Evolutionary conservation across 805 yeast genomes (phyloP), one percentile per base, ranked within the genome.

Genomic region (Metschnikowia amazonensis): DNA sequence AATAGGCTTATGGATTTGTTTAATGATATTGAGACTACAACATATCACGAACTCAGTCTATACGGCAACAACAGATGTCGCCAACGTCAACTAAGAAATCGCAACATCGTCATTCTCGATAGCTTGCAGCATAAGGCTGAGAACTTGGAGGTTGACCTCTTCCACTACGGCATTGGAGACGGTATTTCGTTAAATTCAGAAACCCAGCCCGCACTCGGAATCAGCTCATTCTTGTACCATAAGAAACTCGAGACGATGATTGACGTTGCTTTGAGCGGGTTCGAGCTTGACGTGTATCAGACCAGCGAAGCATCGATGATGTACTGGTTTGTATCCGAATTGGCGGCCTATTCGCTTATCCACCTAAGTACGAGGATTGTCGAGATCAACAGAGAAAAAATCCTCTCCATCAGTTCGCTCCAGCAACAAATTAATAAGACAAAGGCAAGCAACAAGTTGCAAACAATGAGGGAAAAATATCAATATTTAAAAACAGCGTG

Each of bases 81-180:
- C 45, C 89, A 88, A 58, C 79, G 97, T 51, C 96, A 88, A 60
- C 78, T 84, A 37, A 57, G 50, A 66, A 84, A 56, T 68, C 82
- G 51, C 70, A 82, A 57, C 69, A 76, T 57, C 58, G 81, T 45
- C 56, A 75, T 37, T 52, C 87, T 92, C 85, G 97, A 92, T 63
- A 75, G 89, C 1, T 66, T 87, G 27, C 97, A 92, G 58, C 94
- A 86, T 8, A 75, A 75, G 33, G 74, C 85, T 43, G 95, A 88
- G 56, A 64, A 69, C 4, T 69, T 82, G 30, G 97, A 89, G 59
- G 52, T 72, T 13, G 70, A 68, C 5, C 45, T 77, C 6, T 63
- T 57, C 29, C 52, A 61, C 5, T 68, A 63, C 48, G 65, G 66
- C 18, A 55, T 75, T 32, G 74, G 72, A n/a, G 72, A 72, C 18